Conservation (phyloP, 345 rosid species). For the Geranium brycei region DNA sequence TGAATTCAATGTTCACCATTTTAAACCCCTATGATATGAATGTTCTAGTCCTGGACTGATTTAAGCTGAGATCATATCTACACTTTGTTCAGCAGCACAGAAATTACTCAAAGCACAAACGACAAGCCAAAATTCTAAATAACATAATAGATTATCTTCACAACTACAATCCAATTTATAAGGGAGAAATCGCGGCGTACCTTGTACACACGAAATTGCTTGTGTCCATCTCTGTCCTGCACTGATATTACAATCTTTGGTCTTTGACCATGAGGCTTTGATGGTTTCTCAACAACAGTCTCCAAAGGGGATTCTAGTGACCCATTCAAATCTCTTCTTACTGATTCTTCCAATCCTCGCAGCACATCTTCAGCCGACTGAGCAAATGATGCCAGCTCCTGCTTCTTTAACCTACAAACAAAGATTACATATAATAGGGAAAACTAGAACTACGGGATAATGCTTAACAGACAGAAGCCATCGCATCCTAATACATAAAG, state of each 20-base stretch:
- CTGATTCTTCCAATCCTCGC: conserved; percentile 43
- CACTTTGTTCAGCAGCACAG: not conserved
- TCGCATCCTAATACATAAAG: not conserved
- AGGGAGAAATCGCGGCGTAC: conserved; percentile 18
- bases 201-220: conserved; percentile 53
- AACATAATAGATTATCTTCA: not conserved
- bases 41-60: no score
- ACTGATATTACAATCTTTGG: conserved; percentile 55
- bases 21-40: no score
- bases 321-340: conserved; percentile 19
- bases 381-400: conserved; percentile 54
- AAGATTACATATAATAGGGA: conserved; percentile 3
- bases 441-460: not conserved
- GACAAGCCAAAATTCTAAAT: not conserved
- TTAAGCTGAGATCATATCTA: not conserved
- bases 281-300: conserved; percentile 20
- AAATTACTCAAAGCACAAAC: not conserved
- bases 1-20: no score
- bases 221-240: conserved; percentile 55
- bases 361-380: conserved; percentile 37
- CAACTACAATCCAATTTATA: not conserved
- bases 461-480: not conserved
- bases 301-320: conserved; percentile 21
- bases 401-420: conserved; percentile 46
- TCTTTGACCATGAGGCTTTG: conserved; percentile 30